Percentiles rank a stretch among this genome's conserved stretches.
Evolutionary conservation across 257 asterid species (phyloP).

Genomic region (Solanum gandarillasii): DNA sequence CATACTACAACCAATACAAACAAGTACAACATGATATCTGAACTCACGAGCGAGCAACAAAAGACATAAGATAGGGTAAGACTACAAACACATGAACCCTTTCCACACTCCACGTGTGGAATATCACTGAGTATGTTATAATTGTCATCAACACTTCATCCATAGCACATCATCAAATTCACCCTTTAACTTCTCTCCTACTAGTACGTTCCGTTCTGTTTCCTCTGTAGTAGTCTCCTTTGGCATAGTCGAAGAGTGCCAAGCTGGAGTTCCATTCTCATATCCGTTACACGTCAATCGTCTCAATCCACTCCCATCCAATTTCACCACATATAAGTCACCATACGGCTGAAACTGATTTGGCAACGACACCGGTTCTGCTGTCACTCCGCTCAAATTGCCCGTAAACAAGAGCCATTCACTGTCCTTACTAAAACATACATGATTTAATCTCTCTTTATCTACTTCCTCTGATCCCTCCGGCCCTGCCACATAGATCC

Average conservation of each 20-base stretch:
- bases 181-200: constrained; percentile 42
- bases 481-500: constrained; percentile 35
- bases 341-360: constrained; percentile 90
- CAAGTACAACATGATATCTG: neutral
- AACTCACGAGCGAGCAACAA: neutral
- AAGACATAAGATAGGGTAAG: neutral
- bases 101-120: neutral
- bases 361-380: constrained; percentile 64
- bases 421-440: constrained; percentile 62
- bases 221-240: neutral
- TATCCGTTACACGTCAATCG: constrained; percentile 76
- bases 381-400: constrained; percentile 60
- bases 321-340: constrained; percentile 47
- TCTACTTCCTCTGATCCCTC: constrained; percentile 24
- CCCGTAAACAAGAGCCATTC: constrained; percentile 72
- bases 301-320: constrained; percentile 67
- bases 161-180: constrained; percentile 56
- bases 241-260: constrained; percentile 34
- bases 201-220: neutral
- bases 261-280: constrained; percentile 82
- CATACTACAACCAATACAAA: neutral
- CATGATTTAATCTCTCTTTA: constrained; percentile 74
- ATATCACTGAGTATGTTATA: accelerated
- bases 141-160: constrained; percentile 18
- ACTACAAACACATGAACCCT: neutral